Evolutionary conservation across 2,329 filamentous ascomycete species (phyloP).

Genomic region (Diplodia scrobiculata): DNA sequence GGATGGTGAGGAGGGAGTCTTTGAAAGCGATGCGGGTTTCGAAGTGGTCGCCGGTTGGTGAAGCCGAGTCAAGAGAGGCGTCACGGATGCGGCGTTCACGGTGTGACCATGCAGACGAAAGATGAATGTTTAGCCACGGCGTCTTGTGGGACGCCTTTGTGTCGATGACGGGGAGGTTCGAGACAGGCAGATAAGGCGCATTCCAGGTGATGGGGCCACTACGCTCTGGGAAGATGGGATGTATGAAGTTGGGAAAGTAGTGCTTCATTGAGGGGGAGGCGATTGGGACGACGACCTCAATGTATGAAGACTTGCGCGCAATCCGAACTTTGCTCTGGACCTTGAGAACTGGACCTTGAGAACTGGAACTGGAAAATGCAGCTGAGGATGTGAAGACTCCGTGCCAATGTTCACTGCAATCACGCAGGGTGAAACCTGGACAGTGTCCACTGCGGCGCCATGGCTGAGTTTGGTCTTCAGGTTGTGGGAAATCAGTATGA

Average conservation of each 20-base stretch:
- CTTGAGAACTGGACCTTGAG: slow-evolving; percentile 32
- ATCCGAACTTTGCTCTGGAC: slow-evolving; percentile 35
- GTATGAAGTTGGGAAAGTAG: slow-evolving; percentile 31
- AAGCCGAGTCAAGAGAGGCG: neutral
- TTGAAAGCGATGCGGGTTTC: slow-evolving; percentile 35
- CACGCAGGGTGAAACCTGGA: neutral
- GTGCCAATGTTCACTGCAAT: neutral
- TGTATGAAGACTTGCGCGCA: slow-evolving; percentile 39
- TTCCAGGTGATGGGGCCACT: slow-evolving; percentile 33
- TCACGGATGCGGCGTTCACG: slow-evolving; percentile 32
- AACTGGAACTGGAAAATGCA: slow-evolving; percentile 37
- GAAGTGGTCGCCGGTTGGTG: neutral
- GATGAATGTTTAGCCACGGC: slow-evolving; percentile 32
- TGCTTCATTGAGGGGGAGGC: slow-evolving; percentile 21
- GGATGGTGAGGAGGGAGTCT: slow-evolving; percentile 36
- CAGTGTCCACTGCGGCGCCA: slow-evolving; percentile 4
- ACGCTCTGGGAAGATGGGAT: slow-evolving; percentile 10
- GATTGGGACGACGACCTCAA: slow-evolving; percentile 39
- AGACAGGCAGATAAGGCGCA: slow-evolving; percentile 35
- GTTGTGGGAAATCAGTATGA: slow-evolving; percentile 18
- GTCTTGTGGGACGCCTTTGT: neutral
- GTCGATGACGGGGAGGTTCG: slow-evolving; percentile 35
- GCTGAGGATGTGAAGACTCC: neutral
- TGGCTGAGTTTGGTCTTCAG: slow-evolving; percentile 30
- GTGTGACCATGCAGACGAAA: slow-evolving; percentile 33